Evolutionary conservation across 306 rosid genomes (phyloP).

Genomic region (Prunus armeniaca): DNA sequence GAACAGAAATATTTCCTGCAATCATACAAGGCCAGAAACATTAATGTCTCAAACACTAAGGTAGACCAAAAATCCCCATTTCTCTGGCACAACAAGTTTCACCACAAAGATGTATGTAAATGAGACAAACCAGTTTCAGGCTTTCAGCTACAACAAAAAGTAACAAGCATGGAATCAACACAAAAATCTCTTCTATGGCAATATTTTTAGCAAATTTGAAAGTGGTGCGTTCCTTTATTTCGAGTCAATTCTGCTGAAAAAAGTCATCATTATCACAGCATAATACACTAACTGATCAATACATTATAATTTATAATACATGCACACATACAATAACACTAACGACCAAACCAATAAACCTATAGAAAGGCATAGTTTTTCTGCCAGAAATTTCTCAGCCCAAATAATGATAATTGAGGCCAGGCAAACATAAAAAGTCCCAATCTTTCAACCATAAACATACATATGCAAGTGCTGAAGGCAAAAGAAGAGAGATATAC

Average conservation of each 20-base stretch:
- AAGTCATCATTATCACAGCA: background rate
- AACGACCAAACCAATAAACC: no score
- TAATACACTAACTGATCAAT: background rate
- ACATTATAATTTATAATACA: background rate
- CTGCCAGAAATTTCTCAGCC: background rate
- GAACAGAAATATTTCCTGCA: background rate
- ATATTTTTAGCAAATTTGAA: background rate
- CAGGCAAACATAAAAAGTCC: background rate
- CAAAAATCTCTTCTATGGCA: no score
- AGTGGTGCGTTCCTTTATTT: background rate
- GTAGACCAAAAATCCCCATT: no score
- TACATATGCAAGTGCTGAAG: background rate
- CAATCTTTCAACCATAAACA: background rate
- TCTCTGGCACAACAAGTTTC: no score
- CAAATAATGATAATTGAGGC: background rate
- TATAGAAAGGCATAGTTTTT: no score
- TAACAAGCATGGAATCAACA: no score
- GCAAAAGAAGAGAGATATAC: constrained; percentile 16
- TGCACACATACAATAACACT: background rate
- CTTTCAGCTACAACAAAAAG: no score
- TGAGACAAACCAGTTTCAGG: no score
- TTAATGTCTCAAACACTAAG: background rate
- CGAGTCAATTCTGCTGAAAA: background rate
- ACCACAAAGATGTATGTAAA: no score
- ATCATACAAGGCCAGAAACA: background rate